Evolutionary conservation across 768 basidiomycete genomes (phyloP).

Genomic region (Suillus weaverae): DNA sequence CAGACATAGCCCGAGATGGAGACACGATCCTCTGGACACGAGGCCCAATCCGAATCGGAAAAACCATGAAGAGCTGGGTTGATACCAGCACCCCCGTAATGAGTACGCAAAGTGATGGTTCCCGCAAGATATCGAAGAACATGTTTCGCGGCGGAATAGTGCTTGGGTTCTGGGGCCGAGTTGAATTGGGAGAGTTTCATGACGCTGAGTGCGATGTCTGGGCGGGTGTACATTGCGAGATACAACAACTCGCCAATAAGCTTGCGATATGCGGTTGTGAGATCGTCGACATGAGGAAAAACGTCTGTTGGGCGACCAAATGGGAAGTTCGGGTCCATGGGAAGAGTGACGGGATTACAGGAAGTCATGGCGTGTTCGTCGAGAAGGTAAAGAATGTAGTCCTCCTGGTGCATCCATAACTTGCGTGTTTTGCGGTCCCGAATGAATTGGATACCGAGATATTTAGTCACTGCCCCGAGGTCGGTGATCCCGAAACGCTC

Average conservation of each 20-base stretch:
- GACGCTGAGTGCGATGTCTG: not conserved
- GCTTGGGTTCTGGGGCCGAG: rapidly evolving
- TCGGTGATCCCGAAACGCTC: not conserved
- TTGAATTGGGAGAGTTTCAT: not conserved
- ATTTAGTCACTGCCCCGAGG: rapidly evolving
- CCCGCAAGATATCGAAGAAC: not conserved
- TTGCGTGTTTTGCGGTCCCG: not conserved
- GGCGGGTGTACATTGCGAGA: too few relatives aligned
- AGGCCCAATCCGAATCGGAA: not conserved
- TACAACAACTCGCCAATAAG: not conserved
- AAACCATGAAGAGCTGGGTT: not conserved
- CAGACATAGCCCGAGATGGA: not conserved
- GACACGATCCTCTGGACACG: not conserved
- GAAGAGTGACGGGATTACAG: too few relatives aligned
- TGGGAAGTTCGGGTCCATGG: too few relatives aligned
- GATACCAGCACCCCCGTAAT: not conserved
- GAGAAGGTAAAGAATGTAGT: too few relatives aligned
- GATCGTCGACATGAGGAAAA: not conserved
- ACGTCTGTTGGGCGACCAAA: too few relatives aligned
- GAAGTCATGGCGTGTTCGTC: too few relatives aligned
- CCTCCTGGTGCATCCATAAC: not conserved
- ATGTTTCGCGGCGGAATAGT: not conserved
- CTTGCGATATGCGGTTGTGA: not conserved
- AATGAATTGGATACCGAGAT: not conserved
- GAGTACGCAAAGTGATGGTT: rapidly evolving